These are phyloP conservation scores for Tribonema minus DNA, from an alignment of 108 stramenopile genomes.

Conservation along the genomic window DNA sequence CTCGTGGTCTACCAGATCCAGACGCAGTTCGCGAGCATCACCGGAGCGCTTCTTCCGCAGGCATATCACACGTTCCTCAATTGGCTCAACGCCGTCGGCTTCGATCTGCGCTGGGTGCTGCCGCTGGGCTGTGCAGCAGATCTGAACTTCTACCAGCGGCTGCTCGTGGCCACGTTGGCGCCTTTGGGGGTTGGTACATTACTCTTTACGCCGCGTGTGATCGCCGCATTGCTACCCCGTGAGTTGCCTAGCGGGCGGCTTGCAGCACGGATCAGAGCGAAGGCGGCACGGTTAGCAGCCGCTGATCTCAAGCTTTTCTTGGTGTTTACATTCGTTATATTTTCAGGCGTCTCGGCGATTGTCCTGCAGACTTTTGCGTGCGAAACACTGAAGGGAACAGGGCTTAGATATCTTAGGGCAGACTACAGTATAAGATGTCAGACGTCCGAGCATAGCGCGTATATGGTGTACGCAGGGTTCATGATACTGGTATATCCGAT, in stretches of 20 bases:
- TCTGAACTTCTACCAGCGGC: slow-evolving; percentile 1
- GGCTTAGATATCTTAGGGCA: slow-evolving; percentile 6
- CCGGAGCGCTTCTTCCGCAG: not conserved
- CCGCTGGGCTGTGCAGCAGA: slow-evolving; percentile 4
- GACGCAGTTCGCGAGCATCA: slow-evolving; percentile 23
- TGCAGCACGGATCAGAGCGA: not conserved
- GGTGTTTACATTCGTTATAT: not conserved
- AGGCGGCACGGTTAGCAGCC: not conserved
- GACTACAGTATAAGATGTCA: slow-evolving; percentile 4
- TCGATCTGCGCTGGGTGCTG: slow-evolving; percentile 19
- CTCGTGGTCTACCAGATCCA: not conserved
- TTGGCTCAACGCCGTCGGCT: not conserved
- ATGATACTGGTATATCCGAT: slow-evolving; percentile 16
- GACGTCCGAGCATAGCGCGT: not conserved
- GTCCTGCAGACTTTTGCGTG: slow-evolving; percentile 14
- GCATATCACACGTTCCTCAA: slow-evolving; percentile 3
- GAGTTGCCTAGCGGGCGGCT: no score
- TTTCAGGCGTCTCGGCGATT: not conserved
- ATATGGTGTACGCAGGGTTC: not conserved
- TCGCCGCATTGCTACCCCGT: not conserved
- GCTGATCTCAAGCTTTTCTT: not conserved
- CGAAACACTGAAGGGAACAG: not conserved
- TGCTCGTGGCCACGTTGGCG: slow-evolving; percentile 5
- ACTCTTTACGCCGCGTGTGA: not conserved
- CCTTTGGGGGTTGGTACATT: not conserved